These are phyloP conservation scores for Phytopythium montanum DNA, from an alignment of 352 stramenopile genomes.

Conservation along the genomic window DNA sequence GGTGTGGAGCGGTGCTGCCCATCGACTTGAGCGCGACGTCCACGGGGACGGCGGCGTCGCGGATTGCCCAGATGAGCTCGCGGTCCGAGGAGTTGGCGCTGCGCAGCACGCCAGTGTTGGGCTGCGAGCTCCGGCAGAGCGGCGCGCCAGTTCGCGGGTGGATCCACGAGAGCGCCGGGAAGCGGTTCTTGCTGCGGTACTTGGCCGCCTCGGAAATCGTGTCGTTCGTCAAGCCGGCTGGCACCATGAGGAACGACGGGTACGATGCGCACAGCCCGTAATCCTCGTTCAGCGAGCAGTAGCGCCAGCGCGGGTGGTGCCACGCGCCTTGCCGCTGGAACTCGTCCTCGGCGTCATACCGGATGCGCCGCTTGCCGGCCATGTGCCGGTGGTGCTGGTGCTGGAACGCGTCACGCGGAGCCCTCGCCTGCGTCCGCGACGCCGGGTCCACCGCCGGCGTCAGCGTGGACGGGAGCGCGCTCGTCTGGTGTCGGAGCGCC, in stretches of 20 bases:
- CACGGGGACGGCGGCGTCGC: slow-evolving; percentile 65
- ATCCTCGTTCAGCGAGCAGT: slow-evolving; percentile 54
- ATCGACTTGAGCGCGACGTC: slow-evolving; percentile 30
- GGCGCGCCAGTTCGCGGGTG: slow-evolving; percentile 85
- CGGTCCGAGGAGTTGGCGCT: slow-evolving; percentile 91
- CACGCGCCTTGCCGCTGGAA: slow-evolving; percentile 60
- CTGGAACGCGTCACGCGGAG: slow-evolving; percentile 11
- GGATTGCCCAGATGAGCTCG: slow-evolving; percentile 83
- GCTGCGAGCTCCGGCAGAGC: slow-evolving; percentile 93
- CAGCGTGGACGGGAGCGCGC: slow-evolving; percentile 20
- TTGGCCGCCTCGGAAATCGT: slow-evolving; percentile 57
- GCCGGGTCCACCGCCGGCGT: slow-evolving; percentile 7
- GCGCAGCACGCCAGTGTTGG: slow-evolving; percentile 93
- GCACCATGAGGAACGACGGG: slow-evolving; percentile 69
- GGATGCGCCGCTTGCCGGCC: slow-evolving; percentile 55
- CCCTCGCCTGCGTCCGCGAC: slow-evolving; percentile 2
- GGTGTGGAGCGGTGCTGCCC: neutral
- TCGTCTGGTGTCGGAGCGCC: slow-evolving; percentile 42
- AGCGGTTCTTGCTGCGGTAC: slow-evolving; percentile 76
- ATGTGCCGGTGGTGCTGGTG: slow-evolving; percentile 30
- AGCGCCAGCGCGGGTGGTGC: slow-evolving; percentile 62
- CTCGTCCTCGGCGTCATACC: slow-evolving; percentile 60
- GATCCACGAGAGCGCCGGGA: slow-evolving; percentile 89
- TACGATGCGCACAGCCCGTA: slow-evolving; percentile 78
- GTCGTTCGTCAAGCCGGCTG: slow-evolving; percentile 53